Conservation (phyloP, 352 stramenopile genomes). For the Pythium volutum region DNA sequence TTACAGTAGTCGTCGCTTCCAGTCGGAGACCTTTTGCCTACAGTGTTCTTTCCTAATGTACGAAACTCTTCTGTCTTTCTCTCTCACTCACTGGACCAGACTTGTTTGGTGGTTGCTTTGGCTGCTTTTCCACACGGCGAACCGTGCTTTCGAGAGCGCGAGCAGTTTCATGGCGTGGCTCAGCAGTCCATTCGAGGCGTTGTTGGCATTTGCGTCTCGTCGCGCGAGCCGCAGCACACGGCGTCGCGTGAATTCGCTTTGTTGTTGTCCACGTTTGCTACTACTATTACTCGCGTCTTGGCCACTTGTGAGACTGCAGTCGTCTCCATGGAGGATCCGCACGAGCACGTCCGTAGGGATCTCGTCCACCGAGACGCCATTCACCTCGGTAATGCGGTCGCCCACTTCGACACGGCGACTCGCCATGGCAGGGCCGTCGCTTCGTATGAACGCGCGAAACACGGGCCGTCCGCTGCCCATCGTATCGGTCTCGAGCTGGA, state of each 20-base stretch:
- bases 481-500: constrained; percentile 41
- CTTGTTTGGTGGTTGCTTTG: constrained; percentile 2
- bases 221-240: constrained; percentile 12
- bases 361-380: constrained; percentile 27
- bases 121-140: constrained; percentile 16
- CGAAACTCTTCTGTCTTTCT: too few relatives aligned
- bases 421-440: constrained; percentile 14
- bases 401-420: constrained; percentile 7
- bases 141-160: constrained; percentile 6
- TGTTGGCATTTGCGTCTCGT: background rate
- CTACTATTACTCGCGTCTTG: background rate
- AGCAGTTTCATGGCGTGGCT: constrained; percentile 16
- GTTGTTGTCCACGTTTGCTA: background rate
- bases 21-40: too few relatives aligned
- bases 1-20: too few relatives aligned
- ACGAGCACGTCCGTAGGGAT: constrained; percentile 32
- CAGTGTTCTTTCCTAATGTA: too few relatives aligned
- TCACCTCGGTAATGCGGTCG: constrained; percentile 30
- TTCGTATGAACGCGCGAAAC: constrained; percentile 37
- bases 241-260: background rate
- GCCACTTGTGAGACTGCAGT: background rate
- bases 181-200: constrained; percentile 6
- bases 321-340: constrained; percentile 18
- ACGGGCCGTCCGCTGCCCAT: constrained; percentile 24
- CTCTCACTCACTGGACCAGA: constrained; percentile 1